Evolutionary conservation across 2,329 filamentous ascomycete species (phyloP).

Genomic region (Xylariaceae sp.): DNA sequence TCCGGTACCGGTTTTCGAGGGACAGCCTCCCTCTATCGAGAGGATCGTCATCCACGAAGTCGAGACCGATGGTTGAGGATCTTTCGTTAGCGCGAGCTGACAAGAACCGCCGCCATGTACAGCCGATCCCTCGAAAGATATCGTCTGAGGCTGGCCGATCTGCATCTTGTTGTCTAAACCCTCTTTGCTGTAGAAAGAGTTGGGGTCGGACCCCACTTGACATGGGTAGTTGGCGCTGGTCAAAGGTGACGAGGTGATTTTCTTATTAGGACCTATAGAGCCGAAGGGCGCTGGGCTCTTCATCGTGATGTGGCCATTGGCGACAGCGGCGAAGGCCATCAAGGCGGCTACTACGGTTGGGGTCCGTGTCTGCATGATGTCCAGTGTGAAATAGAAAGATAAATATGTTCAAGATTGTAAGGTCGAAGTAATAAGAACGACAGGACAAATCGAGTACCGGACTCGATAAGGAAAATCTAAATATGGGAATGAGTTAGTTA

Average conservation of each 20-base stretch:
- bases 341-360: conserved; percentile 38
- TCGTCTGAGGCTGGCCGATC: conserved; percentile 40
- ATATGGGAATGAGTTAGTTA: background rate
- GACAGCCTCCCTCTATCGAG: conserved; percentile 66
- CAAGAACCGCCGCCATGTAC: conserved; percentile 71
- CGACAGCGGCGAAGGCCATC: conserved; percentile 45
- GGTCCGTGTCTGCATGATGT: conserved; percentile 39
- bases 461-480: conserved; percentile 11
- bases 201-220: conserved; percentile 43
- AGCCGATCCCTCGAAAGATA: conserved; percentile 58
- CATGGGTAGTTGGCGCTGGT: conserved; percentile 59
- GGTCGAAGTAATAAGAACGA: background rate
- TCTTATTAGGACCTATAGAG: conserved; percentile 26
- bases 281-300: conserved; percentile 52
- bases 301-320: conserved; percentile 63
- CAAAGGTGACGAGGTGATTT: conserved; percentile 56
- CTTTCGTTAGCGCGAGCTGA: conserved; percentile 66
- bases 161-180: conserved; percentile 42
- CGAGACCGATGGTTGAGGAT: conserved; percentile 37
- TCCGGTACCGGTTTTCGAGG: conserved; percentile 41
- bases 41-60: conserved; percentile 67
- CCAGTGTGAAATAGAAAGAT: conserved; percentile 12
- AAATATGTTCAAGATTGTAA: background rate
- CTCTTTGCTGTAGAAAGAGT: conserved; percentile 34
- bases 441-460: conserved; percentile 17